These are phyloP conservation scores for Anthracocystis panici-leucophaei DNA, from an alignment of 1,284 basidiomycete species.

Conservation along the genomic window DNA sequence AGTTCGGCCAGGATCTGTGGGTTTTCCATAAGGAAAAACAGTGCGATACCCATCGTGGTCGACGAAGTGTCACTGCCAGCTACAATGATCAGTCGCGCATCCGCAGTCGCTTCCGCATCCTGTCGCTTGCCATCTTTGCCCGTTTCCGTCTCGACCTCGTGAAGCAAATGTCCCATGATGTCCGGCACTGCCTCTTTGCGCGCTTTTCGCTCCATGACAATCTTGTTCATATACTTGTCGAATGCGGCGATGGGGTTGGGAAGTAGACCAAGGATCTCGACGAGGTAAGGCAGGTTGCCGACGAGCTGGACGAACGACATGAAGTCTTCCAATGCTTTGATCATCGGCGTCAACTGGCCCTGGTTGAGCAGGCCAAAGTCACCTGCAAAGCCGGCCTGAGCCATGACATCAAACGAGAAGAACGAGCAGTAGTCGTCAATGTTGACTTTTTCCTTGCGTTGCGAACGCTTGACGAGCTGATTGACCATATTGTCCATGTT, in stretches of 20 bases:
- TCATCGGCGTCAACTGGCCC: slow-evolving; percentile 34
- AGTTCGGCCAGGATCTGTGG: slow-evolving; percentile 18
- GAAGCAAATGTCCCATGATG: slow-evolving; percentile 35
- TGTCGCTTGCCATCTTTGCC: slow-evolving; percentile 4
- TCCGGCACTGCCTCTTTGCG: slow-evolving; percentile 27
- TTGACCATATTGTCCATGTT: slow-evolving; percentile 34
- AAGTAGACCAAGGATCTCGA: slow-evolving; percentile 26
- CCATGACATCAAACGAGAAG: slow-evolving; percentile 53
- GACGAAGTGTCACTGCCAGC: slow-evolving; percentile 48
- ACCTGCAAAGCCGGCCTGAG: slow-evolving; percentile 34
- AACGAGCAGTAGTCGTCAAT: slow-evolving; percentile 42
- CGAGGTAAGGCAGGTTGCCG: slow-evolving; percentile 46
- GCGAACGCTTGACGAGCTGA: slow-evolving; percentile 32
- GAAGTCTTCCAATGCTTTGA: slow-evolving; percentile 37
- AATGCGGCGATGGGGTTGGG: slow-evolving; percentile 45
- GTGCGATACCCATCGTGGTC: slow-evolving; percentile 42
- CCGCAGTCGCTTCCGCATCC: slow-evolving; percentile 29
- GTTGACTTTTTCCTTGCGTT: slow-evolving; percentile 30
- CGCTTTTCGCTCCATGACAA: slow-evolving; percentile 34
- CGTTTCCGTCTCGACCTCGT: slow-evolving; percentile 14
- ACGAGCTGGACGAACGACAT: slow-evolving; percentile 34
- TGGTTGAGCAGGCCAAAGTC: slow-evolving; percentile 42
- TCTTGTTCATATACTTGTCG: slow-evolving; percentile 36
- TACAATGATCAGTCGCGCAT: slow-evolving; percentile 45
- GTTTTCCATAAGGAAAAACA: slow-evolving; percentile 32